A percentile compares a stretch with the other conserved stretches of the same genome.
These are phyloP conservation scores for Houttuynia cordata DNA, from an alignment of 164 flowering plant genomes.

Conservation along the genomic window DNA sequence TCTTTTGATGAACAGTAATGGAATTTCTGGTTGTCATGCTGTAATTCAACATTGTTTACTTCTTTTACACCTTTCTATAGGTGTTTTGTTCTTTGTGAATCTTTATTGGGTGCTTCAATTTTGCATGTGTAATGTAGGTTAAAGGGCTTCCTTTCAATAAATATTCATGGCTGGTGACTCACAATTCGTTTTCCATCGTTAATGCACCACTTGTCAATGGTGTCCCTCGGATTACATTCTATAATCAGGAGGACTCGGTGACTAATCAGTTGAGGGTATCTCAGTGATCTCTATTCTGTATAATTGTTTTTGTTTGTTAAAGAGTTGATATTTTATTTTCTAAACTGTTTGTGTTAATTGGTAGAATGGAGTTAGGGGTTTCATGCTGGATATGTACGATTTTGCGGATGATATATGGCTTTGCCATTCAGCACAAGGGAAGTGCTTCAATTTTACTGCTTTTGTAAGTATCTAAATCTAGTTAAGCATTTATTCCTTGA, in stretches of 20 bases:
- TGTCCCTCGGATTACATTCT: constrained; percentile 69
- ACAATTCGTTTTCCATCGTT: constrained; percentile 80
- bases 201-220: constrained; percentile 63
- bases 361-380: constrained; percentile 95
- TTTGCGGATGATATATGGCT: constrained; percentile 87
- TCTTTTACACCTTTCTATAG: neutral
- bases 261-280: constrained; percentile 77
- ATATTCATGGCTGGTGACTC: constrained; percentile 91
- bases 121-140: constrained; percentile 25
- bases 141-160: constrained; percentile 87
- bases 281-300: neutral
- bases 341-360: constrained; percentile 9
- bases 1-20: neutral
- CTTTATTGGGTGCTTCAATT: neutral
- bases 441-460: constrained; percentile 92
- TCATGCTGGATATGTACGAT: constrained; percentile 99
- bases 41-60: too few relatives aligned
- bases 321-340: neutral
- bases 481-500: too few relatives aligned
- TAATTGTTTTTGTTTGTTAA: neutral
- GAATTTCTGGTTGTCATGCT: too few relatives aligned
- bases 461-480: constrained; percentile 43
- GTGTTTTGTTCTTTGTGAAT: neutral
- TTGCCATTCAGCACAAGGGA: constrained; percentile 88
- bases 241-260: constrained; percentile 89